phyloP scores from a whole-genome alignment of 2,329 filamentous ascomycete genomes.

The Diaporthe amygdali region DNA sequence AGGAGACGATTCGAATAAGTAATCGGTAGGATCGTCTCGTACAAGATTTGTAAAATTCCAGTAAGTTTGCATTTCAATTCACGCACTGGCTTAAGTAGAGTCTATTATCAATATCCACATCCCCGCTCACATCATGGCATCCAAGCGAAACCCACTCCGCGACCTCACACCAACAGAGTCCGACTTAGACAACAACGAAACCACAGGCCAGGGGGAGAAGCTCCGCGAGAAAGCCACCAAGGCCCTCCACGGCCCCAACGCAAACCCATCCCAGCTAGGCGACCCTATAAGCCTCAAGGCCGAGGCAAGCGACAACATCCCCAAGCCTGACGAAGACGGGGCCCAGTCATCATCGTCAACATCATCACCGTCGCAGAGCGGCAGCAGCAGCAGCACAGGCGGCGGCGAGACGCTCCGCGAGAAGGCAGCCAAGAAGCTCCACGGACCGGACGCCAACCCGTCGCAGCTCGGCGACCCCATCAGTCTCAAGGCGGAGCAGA shows the following conservation, averaged over 20 bases:
- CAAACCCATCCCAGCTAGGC: conserved; percentile 14
- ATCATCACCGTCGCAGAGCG: not conserved
- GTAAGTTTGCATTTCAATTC: not conserved
- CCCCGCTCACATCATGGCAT: not conserved
- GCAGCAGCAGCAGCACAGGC: not conserved
- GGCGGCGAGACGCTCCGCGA: conserved; percentile 20
- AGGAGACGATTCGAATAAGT: not conserved
- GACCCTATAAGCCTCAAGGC: conserved; percentile 16
- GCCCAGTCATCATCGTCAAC: not conserved
- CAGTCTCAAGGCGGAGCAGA: conserved; percentile 24
- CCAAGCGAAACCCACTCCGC: conserved; percentile 22
- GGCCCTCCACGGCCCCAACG: conserved; percentile 14
- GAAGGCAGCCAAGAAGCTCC: conserved; percentile 22
- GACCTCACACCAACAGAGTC: conserved; percentile 24
- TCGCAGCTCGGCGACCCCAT: conserved; percentile 23
- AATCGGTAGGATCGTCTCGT: not conserved
- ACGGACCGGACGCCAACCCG: conserved; percentile 23
- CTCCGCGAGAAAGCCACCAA: conserved; percentile 20
- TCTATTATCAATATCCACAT: not conserved
- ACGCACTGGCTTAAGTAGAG: not conserved
- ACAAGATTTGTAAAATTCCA: not conserved
- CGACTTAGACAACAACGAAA: conserved; percentile 2
- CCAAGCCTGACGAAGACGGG: not conserved
- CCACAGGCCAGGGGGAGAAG: not conserved
- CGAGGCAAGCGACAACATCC: conserved; percentile 11